These are phyloP conservation scores for Avena eriantha DNA, from an alignment of 176 grass and related monocot genomes.

Conservation along the genomic window DNA sequence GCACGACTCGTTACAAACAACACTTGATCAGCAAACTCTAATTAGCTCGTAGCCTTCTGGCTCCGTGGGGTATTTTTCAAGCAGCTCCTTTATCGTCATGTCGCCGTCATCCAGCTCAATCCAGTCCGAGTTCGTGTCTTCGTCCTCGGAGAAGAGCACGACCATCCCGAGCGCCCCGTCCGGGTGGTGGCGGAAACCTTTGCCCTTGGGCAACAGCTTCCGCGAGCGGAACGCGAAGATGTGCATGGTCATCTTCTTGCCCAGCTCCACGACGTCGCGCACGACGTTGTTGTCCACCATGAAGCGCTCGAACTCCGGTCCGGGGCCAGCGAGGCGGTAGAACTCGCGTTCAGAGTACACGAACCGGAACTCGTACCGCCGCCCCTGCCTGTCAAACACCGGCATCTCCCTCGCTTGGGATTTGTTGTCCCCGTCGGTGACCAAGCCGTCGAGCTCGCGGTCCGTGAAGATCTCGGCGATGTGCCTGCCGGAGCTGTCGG, in stretches of 20 bases:
- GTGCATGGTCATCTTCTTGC: slow-evolving; percentile 17
- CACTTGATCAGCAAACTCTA: too few species aligned
- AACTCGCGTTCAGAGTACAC: neutral
- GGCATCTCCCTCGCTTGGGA: neutral
- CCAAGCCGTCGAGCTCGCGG: neutral
- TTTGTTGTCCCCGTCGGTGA: neutral
- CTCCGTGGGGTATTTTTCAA: neutral
- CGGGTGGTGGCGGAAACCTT: neutral
- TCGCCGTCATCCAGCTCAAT: neutral
- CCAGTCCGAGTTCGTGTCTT: neutral
- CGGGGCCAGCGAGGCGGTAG: neutral
- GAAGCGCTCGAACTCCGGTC: neutral
- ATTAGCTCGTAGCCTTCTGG: neutral
- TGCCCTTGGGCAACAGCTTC: neutral
- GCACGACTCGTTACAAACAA: too few species aligned
- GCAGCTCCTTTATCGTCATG: neutral
- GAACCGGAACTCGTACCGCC: neutral
- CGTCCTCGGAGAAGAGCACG: slow-evolving; percentile 28
- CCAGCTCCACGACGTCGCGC: neutral
- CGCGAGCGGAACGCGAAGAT: slow-evolving; percentile 11
- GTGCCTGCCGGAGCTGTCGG: neutral
- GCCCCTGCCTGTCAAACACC: neutral
- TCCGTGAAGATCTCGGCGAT: slow-evolving; percentile 23
- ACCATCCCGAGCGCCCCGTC: slow-evolving; percentile 25
- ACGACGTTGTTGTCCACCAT: neutral